Conservation (phyloP, 345 rosid species). For the Brassica rapa region DNA sequence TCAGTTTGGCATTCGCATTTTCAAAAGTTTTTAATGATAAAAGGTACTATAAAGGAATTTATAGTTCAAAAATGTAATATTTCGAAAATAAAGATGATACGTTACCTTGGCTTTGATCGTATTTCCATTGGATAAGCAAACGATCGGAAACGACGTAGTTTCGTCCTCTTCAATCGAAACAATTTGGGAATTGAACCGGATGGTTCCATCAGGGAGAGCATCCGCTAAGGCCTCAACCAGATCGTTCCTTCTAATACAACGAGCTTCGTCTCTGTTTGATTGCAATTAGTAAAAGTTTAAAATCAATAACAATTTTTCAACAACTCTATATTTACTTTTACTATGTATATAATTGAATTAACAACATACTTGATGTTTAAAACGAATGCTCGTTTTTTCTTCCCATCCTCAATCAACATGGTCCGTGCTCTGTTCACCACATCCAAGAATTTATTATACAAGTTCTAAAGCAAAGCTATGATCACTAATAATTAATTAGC, state of each 20-base stretch:
- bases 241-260: constrained; percentile 40
- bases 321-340: not conserved
- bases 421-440: constrained; percentile 21
- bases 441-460: not conserved
- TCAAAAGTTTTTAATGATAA: not conserved
- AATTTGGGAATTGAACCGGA: constrained; percentile 35
- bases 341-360: not conserved
- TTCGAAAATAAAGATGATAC: not conserved
- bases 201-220: constrained; percentile 37
- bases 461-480: not conserved
- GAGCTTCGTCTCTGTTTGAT: constrained; percentile 36
- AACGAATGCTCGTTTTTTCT: constrained; percentile 29
- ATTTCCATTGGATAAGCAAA: constrained; percentile 31
- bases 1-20: not conserved
- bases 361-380: constrained; percentile 23
- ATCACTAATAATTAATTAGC: not conserved
- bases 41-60: not conserved
- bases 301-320: not conserved
- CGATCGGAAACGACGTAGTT: constrained; percentile 28
- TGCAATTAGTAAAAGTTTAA: not conserved
- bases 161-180: constrained; percentile 24
- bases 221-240: constrained; percentile 41
- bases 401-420: constrained; percentile 32
- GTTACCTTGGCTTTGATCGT: constrained; percentile 39
- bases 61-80: not conserved